Base-by-base conservation (phyloP, 495 filamentous ascomycete genomes). In the Xylaria bambusicola region DNA sequence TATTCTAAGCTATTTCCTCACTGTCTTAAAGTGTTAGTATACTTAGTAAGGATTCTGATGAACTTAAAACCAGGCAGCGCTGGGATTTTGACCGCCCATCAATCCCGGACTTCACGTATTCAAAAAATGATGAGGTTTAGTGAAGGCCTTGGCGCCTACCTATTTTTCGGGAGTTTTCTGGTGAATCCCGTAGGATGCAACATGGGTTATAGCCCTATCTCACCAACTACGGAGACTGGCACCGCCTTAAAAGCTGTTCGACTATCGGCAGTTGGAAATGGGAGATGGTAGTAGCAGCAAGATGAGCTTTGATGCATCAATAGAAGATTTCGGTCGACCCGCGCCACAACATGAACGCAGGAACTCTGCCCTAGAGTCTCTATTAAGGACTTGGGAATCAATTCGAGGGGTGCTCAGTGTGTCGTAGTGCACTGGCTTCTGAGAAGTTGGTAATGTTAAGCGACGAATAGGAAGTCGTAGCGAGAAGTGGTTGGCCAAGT, bases 381-480 rank as follows among this genome's bases (percentile, higher is more conserved):
- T 27, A 56, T 15, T 15, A 8, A 3, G 12, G 36, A 10, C 36
- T 38, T 38, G 15, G 17, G 41, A 27, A 18, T 10, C 38, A 8
- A 15, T 29, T 35, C 9, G 24, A 52, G 52, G 52, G 40, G 49
- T 52, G 48, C 21, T 53, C 40, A 2, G 31, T 23, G 27, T 48
- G 17, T 17, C 3, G 27, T 56, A 29, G 15, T 56, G 53, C 35
- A 21, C 42, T 12, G 8, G 15, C 12, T 38, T 9, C 3, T 6
- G 8, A 26, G 20, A 6, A 47, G 2, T 2, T 10, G 7, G 31
- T 24, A 29, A 4, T 12, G 36, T 42, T 29, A 7, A 38, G 40
- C 23, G 31, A 26, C 57, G 48, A 60, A 60, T 60, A 47, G 57
- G 57, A 52, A 52, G 5, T 15, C 40, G 38, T 60, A 27, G 57